Evolutionary conservation across 1,139 yeast species (phyloP), one percentile per base, ranked within the genome.

Genomic region (Saccharomyces pastorianus): DNA sequence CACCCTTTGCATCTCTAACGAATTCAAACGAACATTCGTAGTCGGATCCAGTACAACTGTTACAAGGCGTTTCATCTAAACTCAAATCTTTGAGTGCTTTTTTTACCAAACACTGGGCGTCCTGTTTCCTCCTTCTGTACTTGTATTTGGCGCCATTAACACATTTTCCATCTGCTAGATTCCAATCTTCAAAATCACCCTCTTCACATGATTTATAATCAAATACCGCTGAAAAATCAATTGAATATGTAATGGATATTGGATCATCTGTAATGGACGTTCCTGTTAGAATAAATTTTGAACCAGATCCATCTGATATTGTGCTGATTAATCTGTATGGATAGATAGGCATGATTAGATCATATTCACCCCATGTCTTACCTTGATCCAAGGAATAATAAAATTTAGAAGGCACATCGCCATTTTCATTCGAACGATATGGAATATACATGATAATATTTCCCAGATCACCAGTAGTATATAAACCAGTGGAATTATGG

Each of bases 401-500:
- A 46, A 81, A 66, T 14, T 66, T 70, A 4, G 71, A 60, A 9
- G 65, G 61, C 4, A 64, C 58, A 47, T 68, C 62, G 9, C 54
- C 57, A 50, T 64, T 68, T 6, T 69, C 57, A 7, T 71, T 62
- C 27, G 69, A 63, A 14, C 59, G 58, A 8, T 64, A 69, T 48
- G 68, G 67, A 5, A 82, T 73, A 2, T 89, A 88, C 2, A 87
- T 72, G 47, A 88, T 78, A 4, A 88, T 68, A 66, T 88, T 88
- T 51, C 96, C 97, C 56, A 81, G 80, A 68, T 89, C 96, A 54
- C 95, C 96, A 71, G 83, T 85, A 0, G 85, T 76, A 60, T 80
- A 83, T 5, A 76, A 64, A 47, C 82, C 75, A 1, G 90, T 82
- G 44, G 75, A 78, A 46, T 81, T 80, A 26, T 82, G 64, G 0